Base-by-base conservation (phyloP, 768 basidiomycete genomes). In the Tylopilus felleus region DNA sequence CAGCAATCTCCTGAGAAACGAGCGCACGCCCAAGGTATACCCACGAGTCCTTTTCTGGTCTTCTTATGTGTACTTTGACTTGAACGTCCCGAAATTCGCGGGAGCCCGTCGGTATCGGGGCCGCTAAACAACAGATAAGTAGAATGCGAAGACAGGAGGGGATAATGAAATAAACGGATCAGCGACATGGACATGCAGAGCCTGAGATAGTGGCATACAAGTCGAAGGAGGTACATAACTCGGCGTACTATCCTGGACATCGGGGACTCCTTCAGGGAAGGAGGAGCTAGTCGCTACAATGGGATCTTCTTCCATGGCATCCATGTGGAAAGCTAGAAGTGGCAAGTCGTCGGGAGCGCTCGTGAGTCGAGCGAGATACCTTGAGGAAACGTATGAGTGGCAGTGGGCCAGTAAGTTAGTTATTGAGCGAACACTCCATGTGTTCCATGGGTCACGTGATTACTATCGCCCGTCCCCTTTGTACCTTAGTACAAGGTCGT, bases 51-150 rank as follows among this genome's bases (percentile, higher is more conserved):
- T 75, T 82, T 51, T 90, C 90, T 33, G 90, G 85, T 60, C 83
- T 76, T 58, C 90, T 79, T 60, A 90, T 86, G 63, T 92, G 90
- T 19, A 93, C 88, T 68, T 92, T 91, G 55, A 92, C 90, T 54
- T 87, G 81, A 55, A 92, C 80, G 53, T 92, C 89, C 49, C 85
- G 82, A 65, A 89, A 87, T 62, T 86, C 84, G 52, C 81, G 81
- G 53, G 74, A 31, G 46, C 40, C 35, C 28, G 60, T 44, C 23
- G 68, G 59, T 57, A 64, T 58, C 48, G 66, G 55, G 36, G 53
- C 58, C 21, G 60, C 68, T 70, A 47, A 25, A 58, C 33, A 47
- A 33, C 41, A 38, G 22, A 23, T n/a, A 46, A 16, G n/a, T 40
- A 40, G 48, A 25, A 33, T 53, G 41, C 13, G 27, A 36, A 44